Conservation (phyloP, 495 filamentous ascomycete species). For the Aspergillus bertholletiae region DNA sequence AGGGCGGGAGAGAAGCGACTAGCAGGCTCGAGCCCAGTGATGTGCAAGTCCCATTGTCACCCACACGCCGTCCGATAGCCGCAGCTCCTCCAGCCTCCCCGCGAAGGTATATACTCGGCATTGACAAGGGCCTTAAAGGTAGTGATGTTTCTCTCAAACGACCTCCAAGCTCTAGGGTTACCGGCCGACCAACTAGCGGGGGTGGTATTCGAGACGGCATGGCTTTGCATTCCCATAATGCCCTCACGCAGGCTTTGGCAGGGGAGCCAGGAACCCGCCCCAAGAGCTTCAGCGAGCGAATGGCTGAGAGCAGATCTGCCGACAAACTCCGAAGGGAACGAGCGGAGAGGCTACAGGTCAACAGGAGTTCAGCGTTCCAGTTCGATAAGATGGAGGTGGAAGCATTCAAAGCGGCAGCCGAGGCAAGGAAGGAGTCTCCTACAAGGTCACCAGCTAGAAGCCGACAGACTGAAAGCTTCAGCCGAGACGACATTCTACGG, state of each 20-base stretch:
- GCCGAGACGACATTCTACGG: slow-evolving; percentile 61
- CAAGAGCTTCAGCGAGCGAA: slow-evolving; percentile 81
- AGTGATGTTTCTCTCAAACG: slow-evolving; percentile 82
- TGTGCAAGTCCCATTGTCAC: slow-evolving; percentile 81
- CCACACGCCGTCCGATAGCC: slow-evolving; percentile 51
- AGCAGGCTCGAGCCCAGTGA: slow-evolving; percentile 23
- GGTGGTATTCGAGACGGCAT: slow-evolving; percentile 27
- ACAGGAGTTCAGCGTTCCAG: slow-evolving; percentile 70
- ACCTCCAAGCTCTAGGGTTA: slow-evolving; percentile 45
- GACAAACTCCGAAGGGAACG: slow-evolving; percentile 50
- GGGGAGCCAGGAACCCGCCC: slow-evolving; percentile 37
- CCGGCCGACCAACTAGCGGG: slow-evolving; percentile 29
- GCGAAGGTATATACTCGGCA: slow-evolving; percentile 74
- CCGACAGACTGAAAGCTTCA: slow-evolving; percentile 49
- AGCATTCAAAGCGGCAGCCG: slow-evolving; percentile 54
- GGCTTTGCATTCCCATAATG: slow-evolving; percentile 20
- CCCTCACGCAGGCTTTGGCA: slow-evolving; percentile 25
- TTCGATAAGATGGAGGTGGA: slow-evolving; percentile 64
- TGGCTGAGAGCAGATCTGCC: slow-evolving; percentile 59
- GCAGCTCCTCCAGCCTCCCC: slow-evolving; percentile 65
- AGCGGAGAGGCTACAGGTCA: slow-evolving; percentile 50
- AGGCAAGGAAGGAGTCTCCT: slow-evolving; percentile 26
- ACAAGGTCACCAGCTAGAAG: slow-evolving; percentile 41
- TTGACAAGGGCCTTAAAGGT: slow-evolving; percentile 82
- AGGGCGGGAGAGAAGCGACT: slow-evolving; percentile 19